Conservation (phyloP, 2,329 filamentous ascomycete genomes). For the Claviceps sp. region DNA sequence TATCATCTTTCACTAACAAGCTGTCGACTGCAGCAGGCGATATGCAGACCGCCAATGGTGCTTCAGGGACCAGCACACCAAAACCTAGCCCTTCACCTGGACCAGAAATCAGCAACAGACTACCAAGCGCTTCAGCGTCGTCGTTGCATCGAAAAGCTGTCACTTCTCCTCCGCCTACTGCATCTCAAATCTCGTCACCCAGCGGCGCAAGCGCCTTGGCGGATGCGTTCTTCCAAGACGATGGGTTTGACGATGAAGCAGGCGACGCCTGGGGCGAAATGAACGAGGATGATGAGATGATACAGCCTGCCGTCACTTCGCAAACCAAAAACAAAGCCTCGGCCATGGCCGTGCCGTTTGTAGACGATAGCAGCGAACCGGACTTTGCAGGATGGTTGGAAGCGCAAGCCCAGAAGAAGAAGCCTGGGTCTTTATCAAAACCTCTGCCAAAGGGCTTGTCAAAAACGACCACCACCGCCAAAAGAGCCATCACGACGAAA, state of each 20-base stretch:
- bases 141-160: constrained; percentile 47
- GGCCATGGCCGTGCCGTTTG: constrained; percentile 41
- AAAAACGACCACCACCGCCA: constrained; percentile 40
- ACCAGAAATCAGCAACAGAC: constrained; percentile 21
- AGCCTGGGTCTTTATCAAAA: constrained; percentile 40
- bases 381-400: constrained; percentile 95
- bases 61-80: constrained; percentile 25
- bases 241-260: constrained; percentile 42
- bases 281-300: constrained; percentile 36
- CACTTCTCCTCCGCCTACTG: constrained; percentile 32
- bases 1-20: constrained; percentile 97
- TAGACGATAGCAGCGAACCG: constrained; percentile 62
- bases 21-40: constrained; percentile 72
- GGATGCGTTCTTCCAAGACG: constrained; percentile 40
- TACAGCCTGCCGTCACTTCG: constrained; percentile 20
- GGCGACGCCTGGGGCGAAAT: constrained; percentile 67
- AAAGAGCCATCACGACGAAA: constrained; percentile 29
- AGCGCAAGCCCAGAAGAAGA: constrained; percentile 73
- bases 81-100: constrained; percentile 28
- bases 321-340: constrained; percentile 17
- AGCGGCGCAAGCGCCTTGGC: constrained; percentile 28
- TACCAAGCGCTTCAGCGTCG: constrained; percentile 39
- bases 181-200: constrained; percentile 36
- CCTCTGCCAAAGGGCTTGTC: constrained; percentile 70
- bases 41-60: constrained; percentile 49